Evolutionary conservation across 2,329 filamentous ascomycete genomes (phyloP), one percentile per base, ranked within the genome.

Genomic region (Rutstroemia sp.): DNA sequence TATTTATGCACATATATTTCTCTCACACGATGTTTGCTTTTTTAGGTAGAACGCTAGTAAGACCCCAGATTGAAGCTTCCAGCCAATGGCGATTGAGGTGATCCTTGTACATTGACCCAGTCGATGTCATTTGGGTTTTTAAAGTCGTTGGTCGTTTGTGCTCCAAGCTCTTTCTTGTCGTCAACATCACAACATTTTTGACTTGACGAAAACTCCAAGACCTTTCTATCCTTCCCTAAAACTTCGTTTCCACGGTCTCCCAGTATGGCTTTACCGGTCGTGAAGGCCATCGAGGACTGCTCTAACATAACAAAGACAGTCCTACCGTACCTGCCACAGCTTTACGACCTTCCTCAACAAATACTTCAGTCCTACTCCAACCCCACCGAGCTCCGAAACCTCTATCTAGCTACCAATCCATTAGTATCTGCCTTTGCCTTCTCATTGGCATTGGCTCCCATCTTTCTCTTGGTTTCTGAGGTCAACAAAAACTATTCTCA

Each of bases 401-500:
- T 96, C 57, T 99, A 97, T 67, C 71, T 87, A 55, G 78, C 83
- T 49, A 97, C 92, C 18, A 97, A 99, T 69, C 94, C 94, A 0
- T 75, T 96, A 44, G 78, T 96, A 27, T 85, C 82, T 0, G 88
- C 83, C 2, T 79, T 95, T 61, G 86, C 83, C 0, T 80, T 89
- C 53, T 87, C 88, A 2, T 65, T 95, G 18, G 77, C 83, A 42
- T 71, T 95, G n/a, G 83, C 83, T 1, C 79, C 79, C 5, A 67
- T 94, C 27, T 88, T 95, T 66, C 75, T 96, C 23, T 67, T 92
- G 34, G 75, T 84, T 5, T 89, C 91, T 1, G 92, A 97, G 72
- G 73, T 90, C 74, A 97, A 95, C 73, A 82, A 81, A 67, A 99
- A 99, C 72, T 96, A 92, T 71, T 96, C 92, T n/a, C 94, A 99